Evolutionary conservation across 345 rosid species (phyloP).

Genomic region (Gossypium anomalum): DNA sequence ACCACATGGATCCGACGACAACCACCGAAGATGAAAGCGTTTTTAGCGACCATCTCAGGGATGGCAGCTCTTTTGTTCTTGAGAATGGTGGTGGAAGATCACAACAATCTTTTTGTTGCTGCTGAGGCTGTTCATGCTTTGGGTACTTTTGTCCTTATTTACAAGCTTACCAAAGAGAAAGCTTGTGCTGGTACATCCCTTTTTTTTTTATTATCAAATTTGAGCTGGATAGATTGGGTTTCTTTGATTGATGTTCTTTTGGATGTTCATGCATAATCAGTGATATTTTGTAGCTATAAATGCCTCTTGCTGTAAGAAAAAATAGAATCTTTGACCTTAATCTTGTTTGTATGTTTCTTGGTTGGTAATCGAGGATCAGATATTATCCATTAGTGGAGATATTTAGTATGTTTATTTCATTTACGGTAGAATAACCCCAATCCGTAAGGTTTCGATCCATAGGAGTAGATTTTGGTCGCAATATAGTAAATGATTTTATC

Average conservation of each 20-base stretch:
- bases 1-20: slow-evolving; percentile 81
- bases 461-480: too few relatives aligned
- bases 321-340: not conserved
- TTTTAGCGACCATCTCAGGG: slow-evolving; percentile 58
- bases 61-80: slow-evolving; percentile 65
- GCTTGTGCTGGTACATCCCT: slow-evolving; percentile 67
- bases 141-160: slow-evolving; percentile 82
- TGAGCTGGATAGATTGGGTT: too few relatives aligned
- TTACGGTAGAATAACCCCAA: too few relatives aligned
- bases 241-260: too few relatives aligned
- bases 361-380: not conserved
- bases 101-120: slow-evolving; percentile 84
- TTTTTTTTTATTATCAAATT: not conserved
- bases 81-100: slow-evolving; percentile 77
- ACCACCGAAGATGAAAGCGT: slow-evolving; percentile 80
- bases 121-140: slow-evolving; percentile 86
- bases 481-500: too few relatives aligned
- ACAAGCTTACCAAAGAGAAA: slow-evolving; percentile 82
- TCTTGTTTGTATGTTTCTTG: not conserved
- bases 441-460: too few relatives aligned
- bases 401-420: not conserved
- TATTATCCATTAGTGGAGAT: not conserved
- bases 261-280: not conserved
- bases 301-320: not conserved
- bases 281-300: not conserved